These are phyloP conservation scores for Capronia epimyces DNA, from an alignment of 2,329 filamentous ascomycete genomes.

Conservation along the genomic window DNA sequence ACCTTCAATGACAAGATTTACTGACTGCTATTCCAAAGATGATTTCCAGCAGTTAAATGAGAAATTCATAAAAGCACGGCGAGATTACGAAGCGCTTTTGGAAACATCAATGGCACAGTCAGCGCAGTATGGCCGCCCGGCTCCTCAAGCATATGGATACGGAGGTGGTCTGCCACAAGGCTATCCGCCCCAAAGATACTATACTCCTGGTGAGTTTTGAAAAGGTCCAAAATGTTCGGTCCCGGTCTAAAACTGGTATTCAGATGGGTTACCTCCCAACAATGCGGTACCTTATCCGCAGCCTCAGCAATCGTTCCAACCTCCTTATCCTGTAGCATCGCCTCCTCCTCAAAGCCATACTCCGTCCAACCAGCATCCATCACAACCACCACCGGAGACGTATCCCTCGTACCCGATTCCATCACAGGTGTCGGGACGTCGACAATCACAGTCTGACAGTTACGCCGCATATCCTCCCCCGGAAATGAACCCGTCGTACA, in stretches of 20 bases:
- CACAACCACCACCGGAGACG: slow-evolving; percentile 30
- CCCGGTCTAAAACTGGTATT: slow-evolving; percentile 13
- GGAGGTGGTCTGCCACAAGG: slow-evolving; percentile 31
- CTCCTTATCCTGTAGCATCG: slow-evolving; percentile 38
- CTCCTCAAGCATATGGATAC: slow-evolving; percentile 37
- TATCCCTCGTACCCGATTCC: slow-evolving; percentile 43
- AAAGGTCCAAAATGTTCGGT: background rate
- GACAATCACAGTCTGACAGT: slow-evolving; percentile 31
- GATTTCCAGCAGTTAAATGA: slow-evolving; percentile 98
- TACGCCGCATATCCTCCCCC: slow-evolving; percentile 48
- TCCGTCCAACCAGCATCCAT: slow-evolving; percentile 31
- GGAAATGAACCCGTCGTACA: slow-evolving; percentile 3
- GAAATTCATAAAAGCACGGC: slow-evolving; percentile 97
- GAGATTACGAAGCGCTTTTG: slow-evolving; percentile 92
- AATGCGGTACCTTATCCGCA: slow-evolving; percentile 25
- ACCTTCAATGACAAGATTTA: background rate
- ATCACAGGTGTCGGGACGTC: slow-evolving; percentile 12
- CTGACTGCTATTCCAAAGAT: slow-evolving; percentile 52
- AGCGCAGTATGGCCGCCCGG: slow-evolving; percentile 51
- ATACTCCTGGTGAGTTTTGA: slow-evolving; percentile 52
- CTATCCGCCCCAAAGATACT: slow-evolving; percentile 57
- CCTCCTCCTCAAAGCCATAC: slow-evolving; percentile 51
- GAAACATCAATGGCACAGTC: slow-evolving; percentile 96
- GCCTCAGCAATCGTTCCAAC: slow-evolving; percentile 31
- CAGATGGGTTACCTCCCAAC: slow-evolving; percentile 32